Evolutionary conservation across 192 early-diverging fungal genomes (phyloP).

Genomic region (Mycoemilia scoparia): DNA sequence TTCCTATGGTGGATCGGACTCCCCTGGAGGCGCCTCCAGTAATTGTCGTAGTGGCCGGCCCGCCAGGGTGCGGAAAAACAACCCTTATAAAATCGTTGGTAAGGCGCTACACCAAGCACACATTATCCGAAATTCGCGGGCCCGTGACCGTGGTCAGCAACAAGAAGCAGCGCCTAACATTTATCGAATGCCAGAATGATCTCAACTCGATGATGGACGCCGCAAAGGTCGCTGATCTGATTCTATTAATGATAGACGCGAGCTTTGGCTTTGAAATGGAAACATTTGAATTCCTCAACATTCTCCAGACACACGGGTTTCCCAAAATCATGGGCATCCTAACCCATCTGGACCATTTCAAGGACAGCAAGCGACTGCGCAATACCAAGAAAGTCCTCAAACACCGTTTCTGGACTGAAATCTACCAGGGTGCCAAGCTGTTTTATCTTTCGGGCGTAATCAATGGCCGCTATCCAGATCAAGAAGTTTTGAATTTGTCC

Average conservation of each 20-base stretch:
- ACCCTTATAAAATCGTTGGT: slow-evolving; percentile 94
- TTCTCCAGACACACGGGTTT: slow-evolving; percentile 93
- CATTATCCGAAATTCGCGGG: slow-evolving; percentile 74
- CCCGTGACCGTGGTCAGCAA: slow-evolving; percentile 95
- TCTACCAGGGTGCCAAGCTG: slow-evolving; percentile 96
- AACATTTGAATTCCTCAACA: slow-evolving; percentile 97
- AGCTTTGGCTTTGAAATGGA: slow-evolving; percentile 99
- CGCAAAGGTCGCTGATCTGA: slow-evolving; percentile 90
- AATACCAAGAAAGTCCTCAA: slow-evolving; percentile 86
- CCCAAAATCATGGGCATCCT: slow-evolving; percentile 96
- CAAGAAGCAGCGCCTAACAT: slow-evolving; percentile 86
- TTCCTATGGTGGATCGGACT: slow-evolving; percentile 87
- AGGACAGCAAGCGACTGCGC: slow-evolving; percentile 77
- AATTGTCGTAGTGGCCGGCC: slow-evolving; percentile 89
- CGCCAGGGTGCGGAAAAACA: slow-evolving; percentile 82
- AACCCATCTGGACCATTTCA: slow-evolving; percentile 90
- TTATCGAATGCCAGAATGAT: slow-evolving; percentile 94
- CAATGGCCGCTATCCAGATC: slow-evolving; percentile 83
- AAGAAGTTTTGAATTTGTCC: slow-evolving; percentile 84
- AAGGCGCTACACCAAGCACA: slow-evolving; percentile 88
- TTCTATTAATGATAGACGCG: slow-evolving; percentile 87
- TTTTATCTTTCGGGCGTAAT: slow-evolving; percentile 95
- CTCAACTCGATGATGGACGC: slow-evolving; percentile 95
- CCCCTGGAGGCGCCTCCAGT: slow-evolving; percentile 80
- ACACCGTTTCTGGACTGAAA: slow-evolving; percentile 99